phyloP scores from a whole-genome alignment of 768 basidiomycete species.

The Kwoniella bestiolae region DNA sequence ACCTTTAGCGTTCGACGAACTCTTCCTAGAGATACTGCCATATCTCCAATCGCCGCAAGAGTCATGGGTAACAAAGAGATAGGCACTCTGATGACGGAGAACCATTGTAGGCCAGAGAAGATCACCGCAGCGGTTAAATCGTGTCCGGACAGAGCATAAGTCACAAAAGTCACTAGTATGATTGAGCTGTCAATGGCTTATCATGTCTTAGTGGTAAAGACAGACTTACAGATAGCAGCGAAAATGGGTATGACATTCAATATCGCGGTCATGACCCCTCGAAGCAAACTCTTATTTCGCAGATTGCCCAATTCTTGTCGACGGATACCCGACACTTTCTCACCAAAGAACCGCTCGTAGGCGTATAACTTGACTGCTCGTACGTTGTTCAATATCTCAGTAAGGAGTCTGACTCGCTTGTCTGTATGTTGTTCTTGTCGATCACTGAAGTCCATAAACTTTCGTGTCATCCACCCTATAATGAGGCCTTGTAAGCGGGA shows the following conservation, averaged over 20 bases:
- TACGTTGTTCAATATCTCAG: constrained; percentile 72
- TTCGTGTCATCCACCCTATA: background rate
- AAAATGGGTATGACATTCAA: constrained; percentile 63
- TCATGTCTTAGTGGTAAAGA: no score
- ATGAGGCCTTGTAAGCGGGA: background rate
- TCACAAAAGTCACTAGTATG: constrained; percentile 62
- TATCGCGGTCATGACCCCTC: constrained; percentile 41
- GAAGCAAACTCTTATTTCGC: constrained; percentile 34
- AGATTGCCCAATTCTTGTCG: constrained; percentile 45
- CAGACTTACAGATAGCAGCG: constrained; percentile 58
- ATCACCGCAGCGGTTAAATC: constrained; percentile 64
- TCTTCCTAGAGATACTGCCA: background rate
- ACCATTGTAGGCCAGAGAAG: constrained; percentile 66
- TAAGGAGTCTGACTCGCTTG: constrained; percentile 67
- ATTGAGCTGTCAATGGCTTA: no score
- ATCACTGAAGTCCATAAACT: constrained; percentile 20
- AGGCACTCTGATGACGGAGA: constrained; percentile 59
- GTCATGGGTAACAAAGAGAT: constrained; percentile 23
- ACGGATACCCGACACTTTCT: constrained; percentile 39
- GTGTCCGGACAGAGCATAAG: constrained; percentile 67
- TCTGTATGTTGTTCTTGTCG: constrained; percentile 67
- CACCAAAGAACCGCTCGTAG: constrained; percentile 61
- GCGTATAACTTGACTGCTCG: constrained; percentile 70
- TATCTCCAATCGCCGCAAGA: constrained; percentile 3
- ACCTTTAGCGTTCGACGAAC: background rate